Base-by-base conservation (phyloP, 192 early-diverging fungal species). In the Phlyctochytrium bullatum region DNA sequence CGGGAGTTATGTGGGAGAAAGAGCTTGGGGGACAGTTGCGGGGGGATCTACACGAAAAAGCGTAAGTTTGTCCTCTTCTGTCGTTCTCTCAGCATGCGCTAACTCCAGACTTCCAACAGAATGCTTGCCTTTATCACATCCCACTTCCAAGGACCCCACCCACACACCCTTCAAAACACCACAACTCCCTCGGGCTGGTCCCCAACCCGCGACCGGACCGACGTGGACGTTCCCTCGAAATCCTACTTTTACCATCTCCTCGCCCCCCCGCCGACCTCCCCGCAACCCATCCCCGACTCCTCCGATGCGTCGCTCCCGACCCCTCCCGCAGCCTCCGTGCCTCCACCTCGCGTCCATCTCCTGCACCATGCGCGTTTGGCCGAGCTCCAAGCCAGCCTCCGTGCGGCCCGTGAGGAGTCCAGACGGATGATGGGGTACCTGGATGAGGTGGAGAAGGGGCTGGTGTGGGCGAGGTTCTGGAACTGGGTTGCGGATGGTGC, bases 401-500 rank as follows among this genome's bases (percentile, higher is more conserved):
- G 16, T 16, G 51, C 56, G 52, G 67, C 69, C 1, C 57, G 60
- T 27, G 1, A 66, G 3, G 71, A 73, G 24, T 54, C 62, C 12
- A 23, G 20, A 2, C 59, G 59, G 25, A 31, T 68, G 12, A 56
- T 73, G 36, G 31, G 36, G 40, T 60, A 61, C 29, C 30, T 70
- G 23, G 54, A 69, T 33, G 70, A 61, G 36, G 27, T 70, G 10
- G 79, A 81, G 56, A 36, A 69, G 2, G 67, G 73, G 31, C 27
- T 81, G 29, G 64, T 80, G 20, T 71, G 67, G 74, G 73, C 67
- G 14, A 70, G 70, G 66, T 81, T 66, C 52, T 64, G 76, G 56
- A 79, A 81, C 65, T 81, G 77, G 77, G 30, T 75, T n/a, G 77
- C 71, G 4, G 78, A 77, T 40, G n/a, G n/a, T n/a, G 51, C 50